Base-by-base conservation (phyloP, 768 basidiomycete species). In the Suillus placidus region DNA sequence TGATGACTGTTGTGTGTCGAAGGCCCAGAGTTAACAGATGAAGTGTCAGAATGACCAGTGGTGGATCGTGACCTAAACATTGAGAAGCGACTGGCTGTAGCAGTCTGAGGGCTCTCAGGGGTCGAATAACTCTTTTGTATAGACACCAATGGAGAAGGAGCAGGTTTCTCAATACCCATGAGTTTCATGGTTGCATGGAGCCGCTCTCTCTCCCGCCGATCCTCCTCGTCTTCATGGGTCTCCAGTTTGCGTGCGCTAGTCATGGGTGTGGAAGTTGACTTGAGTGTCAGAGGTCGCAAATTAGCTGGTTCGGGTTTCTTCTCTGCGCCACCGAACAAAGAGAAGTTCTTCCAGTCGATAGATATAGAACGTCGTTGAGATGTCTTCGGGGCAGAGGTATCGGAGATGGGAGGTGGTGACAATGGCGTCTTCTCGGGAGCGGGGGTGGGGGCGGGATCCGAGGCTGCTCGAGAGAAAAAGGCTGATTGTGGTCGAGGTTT, bases 221-320 rank as follows among this genome's bases (percentile, higher is more conserved):
- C 95, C 67, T 98, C 94, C 66, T 98, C 97, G 71, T 99, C 96
- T 76, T 98, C 96, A 47, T 85, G 81, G 1, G 89, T 94, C 66
- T 96, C 94, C 43, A 96, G 78, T 76, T 95, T 94, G 61, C 93
- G 85, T 34, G 86, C 92, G 66, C 84, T 79, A 2, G 85, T 30
- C 38, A 88, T 80, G 7, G 87, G 72, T 61, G 75, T 75, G 51
- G 84, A 72, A 37, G 89, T 90, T 34, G 91, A 85, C 72, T 87
- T 90, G 52, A 94, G 80, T 5, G 91, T 93, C 43, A 94, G 77
- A 10, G 89, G 90, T 20, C 91, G 89, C 60, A 92, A 78, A 70
- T 80, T 86, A 16, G 83, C 71, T 40, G 72, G 78, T 56, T 89
- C 88, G 0, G 84, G 71, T 71, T 88, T 90, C 79, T 88, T 91